Percentiles rank a stretch among this genome's conserved stretches.
phyloP scores from a whole-genome alignment of 768 basidiomycete species.

The Ramaria sp. region DNA sequence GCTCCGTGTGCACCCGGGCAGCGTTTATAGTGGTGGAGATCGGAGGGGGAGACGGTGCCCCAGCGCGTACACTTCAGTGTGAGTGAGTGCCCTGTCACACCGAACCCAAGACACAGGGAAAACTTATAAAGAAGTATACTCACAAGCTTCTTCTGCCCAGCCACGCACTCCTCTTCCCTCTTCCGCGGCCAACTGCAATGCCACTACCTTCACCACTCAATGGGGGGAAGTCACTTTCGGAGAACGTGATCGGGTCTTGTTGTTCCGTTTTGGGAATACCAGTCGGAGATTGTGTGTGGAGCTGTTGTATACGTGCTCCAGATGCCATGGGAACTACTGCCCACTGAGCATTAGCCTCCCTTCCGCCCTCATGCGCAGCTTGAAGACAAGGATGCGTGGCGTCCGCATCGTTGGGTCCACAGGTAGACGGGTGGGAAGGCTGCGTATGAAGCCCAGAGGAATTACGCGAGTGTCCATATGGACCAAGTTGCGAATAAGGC shows the following conservation, averaged over 20 bases:
- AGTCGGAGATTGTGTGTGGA: not conserved
- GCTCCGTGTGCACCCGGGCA: slow-evolving; percentile 1
- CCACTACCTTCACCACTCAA: not conserved
- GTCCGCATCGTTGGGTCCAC: not conserved
- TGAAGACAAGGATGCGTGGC: not conserved
- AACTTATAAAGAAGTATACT: not conserved
- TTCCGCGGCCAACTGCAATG: not conserved
- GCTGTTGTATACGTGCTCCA: not conserved
- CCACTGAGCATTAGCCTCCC: not conserved
- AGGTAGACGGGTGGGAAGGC: not conserved
- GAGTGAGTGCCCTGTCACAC: not conserved
- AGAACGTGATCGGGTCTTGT: not conserved
- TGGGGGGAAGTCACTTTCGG: slow-evolving; percentile 8
- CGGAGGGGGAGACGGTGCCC: slow-evolving; percentile 3
- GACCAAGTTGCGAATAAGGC: not conserved
- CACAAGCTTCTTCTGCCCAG: slow-evolving; percentile 2
- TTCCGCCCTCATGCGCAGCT: not conserved
- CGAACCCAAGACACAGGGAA: not conserved
- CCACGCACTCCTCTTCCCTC: slow-evolving; percentile 1
- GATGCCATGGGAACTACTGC: not conserved
- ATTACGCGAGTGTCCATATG: not conserved
- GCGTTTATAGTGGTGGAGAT: not conserved
- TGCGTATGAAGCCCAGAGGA: not conserved
- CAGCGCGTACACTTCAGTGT: not conserved
- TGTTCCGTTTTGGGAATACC: not conserved